Percentiles rank a stretch among this genome's conserved stretches.
Evolutionary conservation across 345 rosid species (phyloP).

Genomic region (Laguncularia racemosa): DNA sequence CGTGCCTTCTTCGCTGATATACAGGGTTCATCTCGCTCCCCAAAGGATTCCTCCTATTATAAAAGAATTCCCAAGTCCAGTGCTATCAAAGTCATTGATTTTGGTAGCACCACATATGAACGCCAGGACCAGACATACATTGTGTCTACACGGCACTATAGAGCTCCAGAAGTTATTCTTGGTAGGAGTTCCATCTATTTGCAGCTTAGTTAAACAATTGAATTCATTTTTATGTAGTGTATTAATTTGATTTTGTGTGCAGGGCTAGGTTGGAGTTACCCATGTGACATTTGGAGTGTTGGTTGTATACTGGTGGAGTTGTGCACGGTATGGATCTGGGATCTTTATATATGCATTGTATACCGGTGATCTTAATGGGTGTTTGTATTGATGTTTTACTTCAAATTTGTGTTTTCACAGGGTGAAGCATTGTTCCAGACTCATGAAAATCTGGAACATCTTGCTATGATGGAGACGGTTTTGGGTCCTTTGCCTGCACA

Average conservation of each 20-base stretch:
- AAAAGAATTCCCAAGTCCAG: slow-evolving; percentile 83
- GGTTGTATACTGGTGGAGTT: slow-evolving; percentile 80
- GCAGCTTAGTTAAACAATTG: too few species aligned
- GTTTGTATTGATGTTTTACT: background rate
- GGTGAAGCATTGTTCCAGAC: slow-evolving; percentile 95
- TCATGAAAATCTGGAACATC: slow-evolving; percentile 86
- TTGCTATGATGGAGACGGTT: slow-evolving; percentile 91
- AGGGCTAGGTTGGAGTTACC: slow-evolving; percentile 91
- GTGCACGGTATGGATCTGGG: slow-evolving; percentile 54
- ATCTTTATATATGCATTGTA: background rate
- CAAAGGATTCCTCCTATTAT: slow-evolving; percentile 41
- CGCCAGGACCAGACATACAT: slow-evolving; percentile 73
- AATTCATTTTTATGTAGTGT: too few species aligned
- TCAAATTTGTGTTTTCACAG: slow-evolving; percentile 16
- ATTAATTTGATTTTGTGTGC: background rate
- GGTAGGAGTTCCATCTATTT: slow-evolving; percentile 25
- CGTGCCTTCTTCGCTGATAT: background rate
- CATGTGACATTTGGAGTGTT: slow-evolving; percentile 91
- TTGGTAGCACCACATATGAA: slow-evolving; percentile 84
- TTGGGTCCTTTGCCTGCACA: slow-evolving; percentile 69
- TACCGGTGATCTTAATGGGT: background rate
- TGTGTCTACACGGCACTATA: slow-evolving; percentile 81
- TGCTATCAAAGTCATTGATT: slow-evolving; percentile 83
- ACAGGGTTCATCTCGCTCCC: slow-evolving; percentile 45
- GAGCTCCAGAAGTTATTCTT: slow-evolving; percentile 87